Evolutionary conservation across 164 flowering plant genomes (phyloP).

Genomic region (Sextonia rubra): DNA sequence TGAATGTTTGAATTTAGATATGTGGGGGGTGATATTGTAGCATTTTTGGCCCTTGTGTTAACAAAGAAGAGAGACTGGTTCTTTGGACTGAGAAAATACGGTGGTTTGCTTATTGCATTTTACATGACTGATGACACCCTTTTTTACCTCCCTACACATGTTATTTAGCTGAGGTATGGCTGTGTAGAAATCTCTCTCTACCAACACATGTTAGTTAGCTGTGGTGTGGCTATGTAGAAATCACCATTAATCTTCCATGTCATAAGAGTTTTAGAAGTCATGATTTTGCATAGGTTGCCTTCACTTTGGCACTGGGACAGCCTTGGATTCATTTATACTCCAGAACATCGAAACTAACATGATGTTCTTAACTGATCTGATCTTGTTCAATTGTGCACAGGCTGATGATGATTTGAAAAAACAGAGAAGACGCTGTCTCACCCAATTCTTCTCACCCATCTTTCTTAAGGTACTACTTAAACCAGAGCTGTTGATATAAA

Average conservation of each 20-base stretch:
- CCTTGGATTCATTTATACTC: not conserved
- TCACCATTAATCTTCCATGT: not conserved
- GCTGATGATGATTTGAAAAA: constrained; percentile 79
- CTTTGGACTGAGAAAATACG: no score
- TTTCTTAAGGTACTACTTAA: constrained; percentile 63
- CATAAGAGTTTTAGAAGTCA: not conserved
- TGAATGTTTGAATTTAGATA: no score
- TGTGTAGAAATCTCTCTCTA: no score
- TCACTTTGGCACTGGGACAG: not conserved
- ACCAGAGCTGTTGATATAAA: not conserved
- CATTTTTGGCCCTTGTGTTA: no score
- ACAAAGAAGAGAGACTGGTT: no score
- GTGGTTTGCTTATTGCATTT: no score
- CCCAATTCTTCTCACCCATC: constrained; percentile 88
- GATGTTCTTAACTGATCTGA: not conserved
- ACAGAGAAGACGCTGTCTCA: constrained; percentile 53
- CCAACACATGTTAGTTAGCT: not conserved
- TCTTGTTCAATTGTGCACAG: constrained; percentile 29
- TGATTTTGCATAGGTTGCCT: not conserved
- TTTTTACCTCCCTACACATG: not conserved
- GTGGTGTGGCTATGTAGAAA: not conserved
- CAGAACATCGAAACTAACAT: not conserved
- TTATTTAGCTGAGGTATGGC: no score
- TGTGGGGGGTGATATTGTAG: no score
- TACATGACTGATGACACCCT: not conserved